These are phyloP conservation scores for Nepenthes mirabilis DNA, from an alignment of 148 eudicot genomes.

Conservation along the genomic window DNA sequence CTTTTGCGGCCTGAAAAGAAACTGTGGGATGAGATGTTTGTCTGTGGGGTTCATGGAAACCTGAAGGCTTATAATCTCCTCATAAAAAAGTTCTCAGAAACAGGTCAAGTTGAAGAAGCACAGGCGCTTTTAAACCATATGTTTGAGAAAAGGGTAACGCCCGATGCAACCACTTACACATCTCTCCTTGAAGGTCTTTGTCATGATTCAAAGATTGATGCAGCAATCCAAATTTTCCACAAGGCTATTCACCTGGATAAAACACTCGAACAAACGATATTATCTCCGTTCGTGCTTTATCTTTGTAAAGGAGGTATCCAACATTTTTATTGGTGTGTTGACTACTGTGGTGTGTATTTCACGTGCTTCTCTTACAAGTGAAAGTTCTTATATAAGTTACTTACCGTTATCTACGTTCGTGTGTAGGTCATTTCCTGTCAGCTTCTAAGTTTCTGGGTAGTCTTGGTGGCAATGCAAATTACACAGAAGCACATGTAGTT, in stretches of 20 bases:
- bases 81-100: slow-evolving; percentile 30
- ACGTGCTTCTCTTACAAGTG: background rate
- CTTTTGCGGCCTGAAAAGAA: slow-evolving; percentile 80
- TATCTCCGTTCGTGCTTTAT: slow-evolving; percentile 31
- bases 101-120: slow-evolving; percentile 9
- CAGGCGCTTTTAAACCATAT: slow-evolving; percentile 5
- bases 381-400: background rate
- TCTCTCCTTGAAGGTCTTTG: slow-evolving; percentile 65
- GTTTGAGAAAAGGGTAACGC: slow-evolving; percentile 18
- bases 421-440: slow-evolving; percentile 43
- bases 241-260: slow-evolving; percentile 49
- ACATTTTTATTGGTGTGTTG: background rate
- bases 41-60: slow-evolving; percentile 49
- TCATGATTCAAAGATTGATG: slow-evolving; percentile 35
- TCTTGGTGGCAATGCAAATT: slow-evolving; percentile 13
- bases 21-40: slow-evolving; percentile 97
- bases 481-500: slow-evolving; percentile 33
- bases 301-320: slow-evolving; percentile 66
- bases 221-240: slow-evolving; percentile 40
- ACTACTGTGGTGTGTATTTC: background rate
- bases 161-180: slow-evolving; percentile 7
- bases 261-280: slow-evolving; percentile 22
- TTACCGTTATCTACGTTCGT: too few species aligned
- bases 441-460: slow-evolving; percentile 43
- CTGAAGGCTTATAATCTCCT: slow-evolving; percentile 53